phyloP scores from a whole-genome alignment of 2,329 filamentous ascomycete genomes.

The Pyrenochaeta sp. region DNA sequence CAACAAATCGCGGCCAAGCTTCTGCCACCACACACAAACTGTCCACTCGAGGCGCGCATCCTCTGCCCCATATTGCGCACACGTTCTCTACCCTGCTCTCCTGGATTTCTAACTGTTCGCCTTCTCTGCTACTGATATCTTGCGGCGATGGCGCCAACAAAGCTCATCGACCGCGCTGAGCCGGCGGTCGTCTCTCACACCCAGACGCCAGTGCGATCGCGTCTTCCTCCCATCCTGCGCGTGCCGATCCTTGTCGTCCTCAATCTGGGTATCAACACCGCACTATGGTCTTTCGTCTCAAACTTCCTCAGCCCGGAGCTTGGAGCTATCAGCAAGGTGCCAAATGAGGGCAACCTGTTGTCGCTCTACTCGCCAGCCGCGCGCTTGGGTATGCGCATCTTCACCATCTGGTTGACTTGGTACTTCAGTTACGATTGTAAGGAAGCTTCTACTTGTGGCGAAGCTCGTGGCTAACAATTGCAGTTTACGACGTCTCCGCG shows the following conservation, averaged over 20 bases:
- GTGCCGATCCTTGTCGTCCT: slow-evolving; percentile 57
- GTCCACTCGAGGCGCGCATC: slow-evolving; percentile 28
- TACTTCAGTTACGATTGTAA: slow-evolving; percentile 76
- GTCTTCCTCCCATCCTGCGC: slow-evolving; percentile 49
- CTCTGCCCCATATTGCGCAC: slow-evolving; percentile 9
- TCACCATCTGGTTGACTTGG: slow-evolving; percentile 78
- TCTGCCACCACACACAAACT: slow-evolving; percentile 8
- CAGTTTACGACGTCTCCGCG: slow-evolving; percentile 53
- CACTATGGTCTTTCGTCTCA: slow-evolving; percentile 70
- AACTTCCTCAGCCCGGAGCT: slow-evolving; percentile 71
- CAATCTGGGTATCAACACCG: slow-evolving; percentile 68
- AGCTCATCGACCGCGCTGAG: slow-evolving; percentile 37
- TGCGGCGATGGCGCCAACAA: slow-evolving; percentile 34
- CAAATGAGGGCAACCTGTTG: slow-evolving; percentile 64
- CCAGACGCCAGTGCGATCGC: slow-evolving; percentile 34
- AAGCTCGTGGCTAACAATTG: slow-evolving; percentile 9
- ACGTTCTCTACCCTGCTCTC: slow-evolving; percentile 1
- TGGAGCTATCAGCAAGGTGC: slow-evolving; percentile 69
- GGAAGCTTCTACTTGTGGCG: slow-evolving; percentile 16
- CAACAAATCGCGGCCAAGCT: slow-evolving; percentile 11
- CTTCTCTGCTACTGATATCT: slow-evolving; percentile 4
- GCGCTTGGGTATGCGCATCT: slow-evolving; percentile 64
- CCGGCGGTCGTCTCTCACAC: slow-evolving; percentile 36
- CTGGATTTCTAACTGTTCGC: background rate
- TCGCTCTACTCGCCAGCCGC: slow-evolving; percentile 61